Percentiles rank a stretch among this genome's conserved stretches.
phyloP scores from a whole-genome alignment of 2,329 filamentous ascomycete species.

The Trichoderma gracile region DNA sequence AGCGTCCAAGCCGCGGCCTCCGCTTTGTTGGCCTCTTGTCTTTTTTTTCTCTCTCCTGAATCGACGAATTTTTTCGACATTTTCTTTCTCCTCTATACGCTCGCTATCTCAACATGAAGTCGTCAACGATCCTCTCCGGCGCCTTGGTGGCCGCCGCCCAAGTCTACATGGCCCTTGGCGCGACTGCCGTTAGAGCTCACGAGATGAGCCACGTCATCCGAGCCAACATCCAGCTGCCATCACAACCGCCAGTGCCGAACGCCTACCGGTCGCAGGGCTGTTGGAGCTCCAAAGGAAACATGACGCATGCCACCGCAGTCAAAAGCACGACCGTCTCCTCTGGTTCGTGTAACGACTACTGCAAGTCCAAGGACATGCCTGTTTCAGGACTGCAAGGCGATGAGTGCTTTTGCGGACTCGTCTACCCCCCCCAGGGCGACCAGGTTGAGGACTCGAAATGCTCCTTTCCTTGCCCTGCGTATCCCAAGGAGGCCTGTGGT shows the following conservation, averaged over 20 bases:
- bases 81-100: conserved; percentile 25
- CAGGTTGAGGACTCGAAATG: conserved; percentile 62
- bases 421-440: conserved; percentile 60
- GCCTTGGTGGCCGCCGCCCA: conserved; percentile 37
- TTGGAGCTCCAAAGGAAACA: conserved; percentile 47
- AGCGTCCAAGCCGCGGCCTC: conserved; percentile 16
- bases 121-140: conserved; percentile 34
- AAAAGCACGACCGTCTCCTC: conserved; percentile 36
- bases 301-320: conserved; percentile 33
- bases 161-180: conserved; percentile 31
- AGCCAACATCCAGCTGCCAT: conserved; percentile 39
- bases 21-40: conserved; percentile 3
- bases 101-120: conserved; percentile 37
- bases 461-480: conserved; percentile 66
- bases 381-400: conserved; percentile 64
- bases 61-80: background rate
- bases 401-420: conserved; percentile 72
- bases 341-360: conserved; percentile 46
- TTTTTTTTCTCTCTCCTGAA: background rate
- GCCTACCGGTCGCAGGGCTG: conserved; percentile 53
- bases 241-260: conserved; percentile 40
- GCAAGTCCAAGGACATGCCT: conserved; percentile 40
- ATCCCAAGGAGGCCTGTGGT: conserved; percentile 60
- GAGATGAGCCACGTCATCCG: conserved; percentile 15
- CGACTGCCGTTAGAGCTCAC: conserved; percentile 19